These are phyloP conservation scores for Dryas drummondii DNA, from an alignment of 306 rosid genomes.

Conservation along the genomic window DNA sequence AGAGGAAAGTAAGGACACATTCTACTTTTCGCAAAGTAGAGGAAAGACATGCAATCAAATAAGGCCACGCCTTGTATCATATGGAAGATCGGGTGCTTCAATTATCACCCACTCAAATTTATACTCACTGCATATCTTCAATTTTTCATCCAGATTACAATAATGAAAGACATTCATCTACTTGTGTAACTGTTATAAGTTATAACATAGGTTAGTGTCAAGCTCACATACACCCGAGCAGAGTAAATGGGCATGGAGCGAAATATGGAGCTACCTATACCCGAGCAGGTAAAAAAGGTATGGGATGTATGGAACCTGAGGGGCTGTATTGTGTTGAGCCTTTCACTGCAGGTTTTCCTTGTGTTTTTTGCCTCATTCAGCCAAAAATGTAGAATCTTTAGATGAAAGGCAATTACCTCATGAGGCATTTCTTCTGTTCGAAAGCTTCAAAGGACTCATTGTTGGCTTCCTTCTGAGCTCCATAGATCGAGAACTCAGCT, in stretches of 20 bases:
- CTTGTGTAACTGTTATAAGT: too few species aligned
- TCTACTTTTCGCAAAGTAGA: too few species aligned
- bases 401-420: constrained; percentile 1
- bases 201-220: too few species aligned
- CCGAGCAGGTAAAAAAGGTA: neutral
- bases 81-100: too few species aligned
- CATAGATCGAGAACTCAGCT: constrained; percentile 6
- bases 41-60: neutral
- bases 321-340: constrained; percentile 18
- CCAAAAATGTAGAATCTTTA: constrained; percentile 13
- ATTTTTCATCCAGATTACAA: too few species aligned
- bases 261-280: neutral
- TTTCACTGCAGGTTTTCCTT: constrained; percentile 12
- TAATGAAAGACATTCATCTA: too few species aligned
- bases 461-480: constrained; percentile 28
- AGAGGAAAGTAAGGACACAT: too few species aligned
- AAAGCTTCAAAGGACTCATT: constrained; percentile 34
- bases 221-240: too few species aligned
- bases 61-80: too few species aligned
- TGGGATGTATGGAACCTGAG: constrained; percentile 19
- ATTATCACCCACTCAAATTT: too few species aligned
- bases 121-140: too few species aligned
- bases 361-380: constrained; percentile 1
- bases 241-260: neutral
- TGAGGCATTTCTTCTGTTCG: constrained; percentile 5